Base-by-base conservation (phyloP, 371 early-diverging fungal genomes). In the Chytridium lagenaria region DNA sequence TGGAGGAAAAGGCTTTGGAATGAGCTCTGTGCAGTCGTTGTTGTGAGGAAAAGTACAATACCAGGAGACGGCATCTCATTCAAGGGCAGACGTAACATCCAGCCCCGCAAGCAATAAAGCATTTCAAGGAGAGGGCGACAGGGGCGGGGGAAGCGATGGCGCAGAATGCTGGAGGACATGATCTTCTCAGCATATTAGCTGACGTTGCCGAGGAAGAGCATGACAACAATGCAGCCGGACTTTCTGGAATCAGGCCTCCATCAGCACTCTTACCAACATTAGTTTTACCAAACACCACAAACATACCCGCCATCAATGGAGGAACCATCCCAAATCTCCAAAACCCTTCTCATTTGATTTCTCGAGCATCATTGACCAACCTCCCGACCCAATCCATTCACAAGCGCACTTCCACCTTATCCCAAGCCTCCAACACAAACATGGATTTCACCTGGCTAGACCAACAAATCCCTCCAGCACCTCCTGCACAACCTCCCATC, bases 371-470 rank as follows among this genome's bases (percentile, higher is more conserved):
- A 30, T 55, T 10, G 57, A 55, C 23, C 15, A 55, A 55, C 57
- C 57, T 55, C 57, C 57, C 15, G 57, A 10, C 57, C 57, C 26
- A 55, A 15, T 26, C 57, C 57, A 30, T 26, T 55, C 23, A 26
- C 57, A 5, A 30, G 57, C 57, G 57, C 15, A 55, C 57, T 16
- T 55, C 57, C 57, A 44, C 44, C 19, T 44, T 44, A 44, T 44
- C 44, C 7, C 44, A 44, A 44, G 44, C 44, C 19, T 7, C 44
- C 7, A 44, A 44, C 44, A 19, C 44, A 7, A 23, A 7, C 22
- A 16, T 55, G 57, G 57, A 55, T 55, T 55, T 55, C 26, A 16
- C 26, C 26, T 55, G 57, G 57, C 30, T 55, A 23, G 57, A 55
- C 23, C 10, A 55, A 16, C 49, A 10, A 49, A 22, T n/a, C 55